Conservation (phyloP, 2,329 filamentous ascomycete genomes). For the Eurotiales sp. region DNA sequence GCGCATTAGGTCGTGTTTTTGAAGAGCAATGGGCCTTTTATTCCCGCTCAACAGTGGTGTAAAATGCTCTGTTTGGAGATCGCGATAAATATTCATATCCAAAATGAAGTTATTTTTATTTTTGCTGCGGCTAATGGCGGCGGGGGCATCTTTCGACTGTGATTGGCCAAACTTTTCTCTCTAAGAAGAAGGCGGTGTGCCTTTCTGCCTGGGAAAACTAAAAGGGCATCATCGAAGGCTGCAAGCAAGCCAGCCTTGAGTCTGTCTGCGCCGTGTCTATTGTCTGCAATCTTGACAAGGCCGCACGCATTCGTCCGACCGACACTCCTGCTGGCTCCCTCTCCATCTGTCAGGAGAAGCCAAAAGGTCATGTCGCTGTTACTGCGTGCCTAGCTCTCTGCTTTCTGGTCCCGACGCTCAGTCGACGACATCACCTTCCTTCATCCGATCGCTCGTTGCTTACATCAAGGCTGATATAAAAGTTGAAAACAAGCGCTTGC, state of each 20-base stretch:
- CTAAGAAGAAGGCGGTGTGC: no score
- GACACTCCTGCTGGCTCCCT: slow-evolving; percentile 2
- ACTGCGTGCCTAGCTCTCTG: slow-evolving; percentile 9
- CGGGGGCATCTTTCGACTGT: no score
- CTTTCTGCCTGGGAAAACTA: no score
- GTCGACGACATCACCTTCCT: slow-evolving; percentile 1
- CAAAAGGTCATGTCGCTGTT: slow-evolving; percentile 13
- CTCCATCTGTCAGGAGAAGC: slow-evolving; percentile 8
- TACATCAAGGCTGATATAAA: neutral
- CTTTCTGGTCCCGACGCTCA: slow-evolving; percentile 3
- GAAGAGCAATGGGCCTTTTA: neutral
- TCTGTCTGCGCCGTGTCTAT: neutral
- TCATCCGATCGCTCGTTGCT: neutral
- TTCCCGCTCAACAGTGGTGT: no score
- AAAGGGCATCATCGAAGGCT: neutral
- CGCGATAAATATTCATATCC: no score
- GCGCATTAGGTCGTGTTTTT: neutral
- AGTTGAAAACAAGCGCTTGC: no score
- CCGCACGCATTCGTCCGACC: neutral
- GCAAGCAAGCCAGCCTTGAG: no score
- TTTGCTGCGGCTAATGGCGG: slow-evolving; percentile 1
- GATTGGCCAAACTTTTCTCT: no score
- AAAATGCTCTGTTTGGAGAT: no score
- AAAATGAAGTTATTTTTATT: neutral
- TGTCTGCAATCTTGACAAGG: neutral